Percentiles rank a stretch among this genome's conserved stretches.
These are phyloP conservation scores for Ceratobasidium sp. DNA, from an alignment of 1,284 basidiomycete genomes.

Conservation along the genomic window DNA sequence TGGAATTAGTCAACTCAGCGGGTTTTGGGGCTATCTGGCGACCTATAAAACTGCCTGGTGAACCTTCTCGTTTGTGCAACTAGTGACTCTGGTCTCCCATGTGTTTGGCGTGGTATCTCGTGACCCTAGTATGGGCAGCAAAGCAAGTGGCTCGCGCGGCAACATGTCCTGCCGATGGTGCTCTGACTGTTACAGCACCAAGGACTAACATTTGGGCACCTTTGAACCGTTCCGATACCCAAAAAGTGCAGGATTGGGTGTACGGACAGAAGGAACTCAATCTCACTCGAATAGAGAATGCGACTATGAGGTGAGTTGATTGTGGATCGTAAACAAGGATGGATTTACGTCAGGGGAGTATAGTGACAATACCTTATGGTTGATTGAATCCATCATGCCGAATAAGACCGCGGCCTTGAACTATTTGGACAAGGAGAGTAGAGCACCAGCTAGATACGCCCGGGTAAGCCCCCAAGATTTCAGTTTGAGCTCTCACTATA, in stretches of 20 bases:
- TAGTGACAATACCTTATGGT: constrained; percentile 66
- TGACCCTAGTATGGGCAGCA: too few relatives aligned
- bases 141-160: not conserved
- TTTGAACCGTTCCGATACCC: constrained; percentile 33
- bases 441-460: constrained; percentile 42
- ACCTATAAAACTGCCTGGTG: not conserved
- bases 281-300: constrained; percentile 41
- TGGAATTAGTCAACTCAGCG: too few relatives aligned
- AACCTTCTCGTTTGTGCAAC: not conserved
- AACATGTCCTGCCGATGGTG: constrained; percentile 34
- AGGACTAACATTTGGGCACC: constrained; percentile 44
- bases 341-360: not conserved
- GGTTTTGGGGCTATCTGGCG: not conserved
- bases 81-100: not conserved
- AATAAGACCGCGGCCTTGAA: constrained; percentile 66
- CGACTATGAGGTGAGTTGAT: constrained; percentile 35
- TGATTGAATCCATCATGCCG: constrained; percentile 67
- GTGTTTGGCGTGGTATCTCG: too few relatives aligned
- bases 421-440: constrained; percentile 62
- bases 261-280: constrained; percentile 36
- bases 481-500: constrained; percentile 52
- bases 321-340: not conserved
- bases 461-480: not conserved
- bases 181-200: constrained; percentile 23
- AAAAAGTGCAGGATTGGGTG: constrained; percentile 40